Base-by-base conservation (phyloP, 106 monocot genomes). In the Apostasia shenzhenica region DNA sequence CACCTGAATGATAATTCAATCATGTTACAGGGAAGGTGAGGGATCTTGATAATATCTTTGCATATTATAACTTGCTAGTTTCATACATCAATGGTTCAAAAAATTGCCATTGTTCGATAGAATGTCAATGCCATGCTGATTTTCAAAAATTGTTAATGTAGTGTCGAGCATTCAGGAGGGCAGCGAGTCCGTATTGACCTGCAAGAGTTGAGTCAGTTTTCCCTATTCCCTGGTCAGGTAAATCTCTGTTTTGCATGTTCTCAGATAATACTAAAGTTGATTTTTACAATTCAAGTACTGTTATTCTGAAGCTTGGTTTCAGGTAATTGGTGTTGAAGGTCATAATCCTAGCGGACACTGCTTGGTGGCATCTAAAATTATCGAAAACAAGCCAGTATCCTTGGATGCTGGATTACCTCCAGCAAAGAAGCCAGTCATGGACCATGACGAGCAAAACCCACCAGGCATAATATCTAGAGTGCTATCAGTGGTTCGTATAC, bases 291-390 rank as follows among this genome's bases (percentile, higher is more conserved):
- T 45, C 49, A 55, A 68, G 13, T 14, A 26, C 46, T 65, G 26
- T 65, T 65, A 62, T 72, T 62, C 1, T 4, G 59, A 67, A 39
- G 12, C 42, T n/a, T 56, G 44, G 40, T 67, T 76, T 73, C 78
- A 99, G 99, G 90, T 93, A 48, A 77, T 99, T 77, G 93, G 99
- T 48, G 54, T 99, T 67, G 81, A 99, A 63, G 99, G 99, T 6
- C 69, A 83, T 69, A 99, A 99, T 88, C 99, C 93, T n/a, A 99
- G 99, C 83, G 99, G 99, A 53, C 99, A 99, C 46, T 86, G 83
- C 83, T 84, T 99, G 9, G 76, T 93, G 77, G 87, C 84, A 75
- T 85, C 99, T 78, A 84, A 88, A 55, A 75, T 99, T 59, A 39
- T 85, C 66, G 90, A 99, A 78, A 81, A 69, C 70, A 60, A 90